These are phyloP conservation scores for Dactylellina leptospora DNA, from an alignment of 2,329 filamentous ascomycete genomes.

Conservation along the genomic window DNA sequence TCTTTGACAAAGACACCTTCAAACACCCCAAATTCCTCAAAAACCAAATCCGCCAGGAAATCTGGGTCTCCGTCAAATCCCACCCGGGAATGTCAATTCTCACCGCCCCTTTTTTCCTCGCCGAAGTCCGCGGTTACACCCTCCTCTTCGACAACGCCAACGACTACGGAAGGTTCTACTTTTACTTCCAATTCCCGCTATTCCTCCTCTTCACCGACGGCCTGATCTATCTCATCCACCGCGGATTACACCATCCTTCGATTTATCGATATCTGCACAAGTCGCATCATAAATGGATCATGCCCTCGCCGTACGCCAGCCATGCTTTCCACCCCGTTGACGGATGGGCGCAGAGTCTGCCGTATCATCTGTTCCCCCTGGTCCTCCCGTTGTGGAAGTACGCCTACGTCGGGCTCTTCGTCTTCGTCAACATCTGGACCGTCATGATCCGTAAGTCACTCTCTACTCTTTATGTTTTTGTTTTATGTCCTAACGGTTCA, in stretches of 20 bases:
- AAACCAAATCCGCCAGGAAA: conserved; percentile 88
- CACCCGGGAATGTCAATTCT: conserved; percentile 85
- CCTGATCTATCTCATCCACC: conserved; percentile 91
- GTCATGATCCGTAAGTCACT: conserved; percentile 74
- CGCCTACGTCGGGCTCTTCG: conserved; percentile 83
- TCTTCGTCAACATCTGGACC: conserved; percentile 96
- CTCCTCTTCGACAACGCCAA: conserved; percentile 84
- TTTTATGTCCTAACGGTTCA: conserved; percentile 13
- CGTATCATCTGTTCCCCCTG: conserved; percentile 93
- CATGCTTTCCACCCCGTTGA: conserved; percentile 96
- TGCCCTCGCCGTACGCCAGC: conserved; percentile 91
- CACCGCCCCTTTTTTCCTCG: conserved; percentile 81
- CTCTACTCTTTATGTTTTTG: no score
- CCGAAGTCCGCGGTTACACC: conserved; percentile 82
- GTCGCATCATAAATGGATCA: conserved; percentile 99
- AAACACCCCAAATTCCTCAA: conserved; percentile 93
- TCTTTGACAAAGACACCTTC: conserved; percentile 90
- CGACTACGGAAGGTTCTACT: conserved; percentile 80
- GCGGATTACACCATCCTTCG: conserved; percentile 79
- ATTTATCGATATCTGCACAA: conserved; percentile 93
- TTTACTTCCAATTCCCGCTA: conserved; percentile 82
- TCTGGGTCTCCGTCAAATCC: conserved; percentile 76
- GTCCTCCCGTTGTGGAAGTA: conserved; percentile 92
- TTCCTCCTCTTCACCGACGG: conserved; percentile 90
- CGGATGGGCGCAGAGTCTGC: conserved; percentile 85